Conservation (phyloP, 2,329 filamentous ascomycete species). For the Neopestalotiopsis clavispora region DNA sequence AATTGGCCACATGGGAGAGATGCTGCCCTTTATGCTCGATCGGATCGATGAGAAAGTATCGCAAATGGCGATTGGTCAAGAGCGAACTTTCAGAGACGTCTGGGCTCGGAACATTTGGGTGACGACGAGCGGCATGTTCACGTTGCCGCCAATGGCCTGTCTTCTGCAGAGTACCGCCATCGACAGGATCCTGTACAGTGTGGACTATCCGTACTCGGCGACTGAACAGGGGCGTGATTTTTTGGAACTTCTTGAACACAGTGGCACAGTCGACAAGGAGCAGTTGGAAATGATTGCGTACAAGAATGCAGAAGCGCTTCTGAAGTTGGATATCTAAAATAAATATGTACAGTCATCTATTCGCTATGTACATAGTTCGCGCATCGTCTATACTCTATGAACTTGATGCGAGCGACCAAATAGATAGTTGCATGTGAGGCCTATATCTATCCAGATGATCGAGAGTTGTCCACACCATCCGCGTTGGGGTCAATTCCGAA, state of each 20-base stretch:
- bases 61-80: background rate
- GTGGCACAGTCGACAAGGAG: background rate
- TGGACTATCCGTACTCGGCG: background rate
- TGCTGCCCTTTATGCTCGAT: background rate
- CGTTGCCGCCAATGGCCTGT: background rate
- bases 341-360: background rate
- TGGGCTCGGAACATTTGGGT: background rate
- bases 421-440: background rate
- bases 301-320: background rate
- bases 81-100: background rate
- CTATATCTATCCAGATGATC: background rate
- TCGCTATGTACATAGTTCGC: no score
- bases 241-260: background rate
- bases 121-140: background rate
- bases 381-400: no score
- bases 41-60: background rate
- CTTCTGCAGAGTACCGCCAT: background rate
- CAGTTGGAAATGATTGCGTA: background rate
- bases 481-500: constrained; percentile 35
- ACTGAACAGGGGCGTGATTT: background rate
- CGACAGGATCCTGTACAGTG: background rate
- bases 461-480: background rate
- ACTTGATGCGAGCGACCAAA: no score
- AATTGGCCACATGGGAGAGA: background rate
- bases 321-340: background rate